These are phyloP conservation scores for Leptodermis oblonga DNA, from an alignment of 257 asterid genomes.

Conservation along the genomic window DNA sequence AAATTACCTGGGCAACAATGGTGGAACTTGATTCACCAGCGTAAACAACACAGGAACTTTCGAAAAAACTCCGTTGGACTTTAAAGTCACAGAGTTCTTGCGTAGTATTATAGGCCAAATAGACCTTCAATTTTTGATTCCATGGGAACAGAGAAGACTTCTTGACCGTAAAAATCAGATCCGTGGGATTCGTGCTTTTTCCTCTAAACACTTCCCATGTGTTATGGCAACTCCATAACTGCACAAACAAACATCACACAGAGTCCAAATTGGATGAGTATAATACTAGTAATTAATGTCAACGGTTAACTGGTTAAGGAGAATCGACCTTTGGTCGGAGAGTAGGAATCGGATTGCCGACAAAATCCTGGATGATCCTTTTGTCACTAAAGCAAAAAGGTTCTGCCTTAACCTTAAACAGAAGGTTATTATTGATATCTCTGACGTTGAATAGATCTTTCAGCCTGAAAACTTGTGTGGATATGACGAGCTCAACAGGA, in stretches of 20 bases:
- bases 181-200: slow-evolving; percentile 13
- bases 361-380: slow-evolving; percentile 27
- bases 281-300: not conserved
- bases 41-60: slow-evolving; percentile 28
- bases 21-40: slow-evolving; percentile 25
- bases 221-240: slow-evolving; percentile 17
- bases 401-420: slow-evolving; percentile 29
- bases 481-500: slow-evolving; percentile 24
- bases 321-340: slow-evolving; percentile 26
- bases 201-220: slow-evolving; percentile 40
- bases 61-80: slow-evolving; percentile 26
- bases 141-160: not conserved
- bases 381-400: slow-evolving; percentile 18
- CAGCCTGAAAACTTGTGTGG: slow-evolving; percentile 13
- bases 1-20: slow-evolving; percentile 32
- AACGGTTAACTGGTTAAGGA: too few relatives aligned
- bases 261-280: not conserved
- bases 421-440: slow-evolving; percentile 23
- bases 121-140: slow-evolving; percentile 8
- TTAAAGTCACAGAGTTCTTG: slow-evolving; percentile 34
- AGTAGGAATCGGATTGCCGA: slow-evolving; percentile 33
- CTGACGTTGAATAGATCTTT: slow-evolving; percentile 13
- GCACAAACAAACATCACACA: not conserved
- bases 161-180: slow-evolving; percentile 18
- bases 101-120: slow-evolving; percentile 14